Evolutionary conservation across 805 yeast species (phyloP), one percentile per base, ranked within the genome.

Genomic region (Pichia cabralensis): DNA sequence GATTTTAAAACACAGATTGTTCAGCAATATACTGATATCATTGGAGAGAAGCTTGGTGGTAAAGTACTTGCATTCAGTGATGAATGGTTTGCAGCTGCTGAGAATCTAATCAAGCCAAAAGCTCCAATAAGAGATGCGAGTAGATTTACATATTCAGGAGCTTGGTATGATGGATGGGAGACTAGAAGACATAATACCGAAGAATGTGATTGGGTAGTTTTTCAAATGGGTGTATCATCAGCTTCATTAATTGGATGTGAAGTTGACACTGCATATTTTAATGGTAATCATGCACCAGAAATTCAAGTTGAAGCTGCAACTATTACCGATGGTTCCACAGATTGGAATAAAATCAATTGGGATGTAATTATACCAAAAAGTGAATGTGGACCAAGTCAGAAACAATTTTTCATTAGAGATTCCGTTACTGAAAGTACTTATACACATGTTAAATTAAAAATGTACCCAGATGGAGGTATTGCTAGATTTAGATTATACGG

Each of bases 111-210:
- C 55, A 77, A 82, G 52, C 88, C 95, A 25, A 69, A 67, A 30
- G 69, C 78, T 3, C 95, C 96, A 3, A 71, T 84, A 38, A 66
- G 94, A 50, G 94, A 85, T 48, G 79, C 81, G 9, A 80, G 86
- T 20, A 68, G 71, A 48, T 88, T 85, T 56, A 74, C 78, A 2
- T 80, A 71, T 40, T 72, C 88, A 3, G 97, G 97, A 33, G 95
- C 95, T 4, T 89, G 96, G 96, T 89, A 84, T 54, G 98, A 89
- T 47, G 98, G 98, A 16, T 89, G 97, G 97, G 97, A 89, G 59
- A 89, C 97, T 10, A 70, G 96, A 55, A 71, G 98, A 60, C 98
- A 89, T 65, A 89, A 89, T 57, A 61, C 74, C 1, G 82, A 66
- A 36, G 84, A 74, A 36, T 80, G 81, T 27, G 98, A 89, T 53